Evolutionary conservation across 192 early-diverging fungal genomes (phyloP).

Genomic region (Rhizophagus clarus): DNA sequence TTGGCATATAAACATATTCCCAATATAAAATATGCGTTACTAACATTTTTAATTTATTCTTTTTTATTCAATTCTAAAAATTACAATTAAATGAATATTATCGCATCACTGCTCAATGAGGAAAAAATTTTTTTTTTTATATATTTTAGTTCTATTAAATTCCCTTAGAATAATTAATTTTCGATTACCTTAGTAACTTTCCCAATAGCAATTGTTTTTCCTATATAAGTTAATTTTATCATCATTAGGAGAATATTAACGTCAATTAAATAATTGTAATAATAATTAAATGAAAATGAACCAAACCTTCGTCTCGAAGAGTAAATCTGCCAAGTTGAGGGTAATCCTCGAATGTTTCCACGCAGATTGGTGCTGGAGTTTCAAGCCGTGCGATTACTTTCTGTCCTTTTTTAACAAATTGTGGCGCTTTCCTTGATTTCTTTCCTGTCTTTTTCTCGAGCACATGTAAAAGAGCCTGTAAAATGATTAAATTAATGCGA

Average conservation of each 20-base stretch:
- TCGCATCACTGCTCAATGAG: background rate
- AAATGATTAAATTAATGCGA: constrained; percentile 29
- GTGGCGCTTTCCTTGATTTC: constrained; percentile 84
- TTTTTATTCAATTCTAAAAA: too few species aligned
- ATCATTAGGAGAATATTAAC: background rate
- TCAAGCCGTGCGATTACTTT: constrained; percentile 86
- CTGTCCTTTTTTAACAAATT: constrained; percentile 94
- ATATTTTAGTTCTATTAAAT: background rate
- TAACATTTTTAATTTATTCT: too few species aligned
- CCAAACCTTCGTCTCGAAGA: constrained; percentile 88
- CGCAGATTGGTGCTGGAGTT: constrained; percentile 72
- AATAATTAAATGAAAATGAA: constrained; percentile 20
- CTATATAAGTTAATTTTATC: constrained; percentile 38
- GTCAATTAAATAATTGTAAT: background rate
- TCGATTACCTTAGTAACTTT: constrained; percentile 73
- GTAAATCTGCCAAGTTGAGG: constrained; percentile 97
- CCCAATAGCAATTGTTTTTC: constrained; percentile 91
- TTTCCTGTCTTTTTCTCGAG: constrained; percentile 94
- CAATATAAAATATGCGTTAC: too few species aligned
- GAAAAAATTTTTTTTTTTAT: constrained; percentile 1
- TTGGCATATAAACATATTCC: too few species aligned
- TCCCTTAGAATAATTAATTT: background rate
- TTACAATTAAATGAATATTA: too few species aligned
- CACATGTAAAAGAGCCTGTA: constrained; percentile 76
- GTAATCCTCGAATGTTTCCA: constrained; percentile 85